phyloP scores from a whole-genome alignment of 2,329 filamentous ascomycete species.

The Hymenoscyphus albidus region DNA sequence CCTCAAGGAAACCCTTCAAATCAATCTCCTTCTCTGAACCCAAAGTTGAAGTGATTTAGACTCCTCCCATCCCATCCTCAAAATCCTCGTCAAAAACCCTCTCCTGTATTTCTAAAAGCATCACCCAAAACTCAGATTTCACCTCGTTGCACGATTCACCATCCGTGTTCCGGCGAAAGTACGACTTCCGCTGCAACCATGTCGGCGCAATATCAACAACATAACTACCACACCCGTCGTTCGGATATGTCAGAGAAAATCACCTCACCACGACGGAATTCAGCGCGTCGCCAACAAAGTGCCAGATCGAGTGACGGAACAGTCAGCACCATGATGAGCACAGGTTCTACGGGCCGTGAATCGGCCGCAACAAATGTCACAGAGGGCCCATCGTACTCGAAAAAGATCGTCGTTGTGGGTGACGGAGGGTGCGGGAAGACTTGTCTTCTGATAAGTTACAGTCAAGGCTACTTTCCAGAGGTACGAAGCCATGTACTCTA shows the following conservation, averaged over 20 bases:
- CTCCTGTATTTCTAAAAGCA: background rate
- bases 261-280: constrained; percentile 31
- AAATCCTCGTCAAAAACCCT: background rate
- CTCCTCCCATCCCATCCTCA: background rate
- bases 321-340: constrained; percentile 78
- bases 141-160: constrained; percentile 1
- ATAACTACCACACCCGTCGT: constrained; percentile 27
- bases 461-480: constrained; percentile 98
- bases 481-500: constrained; percentile 47
- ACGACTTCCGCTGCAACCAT: constrained; percentile 15
- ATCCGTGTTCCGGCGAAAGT: background rate
- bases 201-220: constrained; percentile 33
- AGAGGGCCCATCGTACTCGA: constrained; percentile 88
- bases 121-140: background rate
- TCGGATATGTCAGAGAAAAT: constrained; percentile 34
- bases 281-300: constrained; percentile 33
- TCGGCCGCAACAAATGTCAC: constrained; percentile 82
- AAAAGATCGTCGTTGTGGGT: constrained; percentile 98
- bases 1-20: background rate
- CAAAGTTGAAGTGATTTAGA: background rate
- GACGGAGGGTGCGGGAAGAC: constrained; percentile 99
- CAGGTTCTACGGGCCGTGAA: constrained; percentile 66
- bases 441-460: constrained; percentile 96
- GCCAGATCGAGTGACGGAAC: constrained; percentile 78
- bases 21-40: constrained; percentile 5